Evolutionary conservation across 2,329 filamentous ascomycete species (phyloP), one percentile per base, ranked within the genome.

Genomic region (Cytospora mali): DNA sequence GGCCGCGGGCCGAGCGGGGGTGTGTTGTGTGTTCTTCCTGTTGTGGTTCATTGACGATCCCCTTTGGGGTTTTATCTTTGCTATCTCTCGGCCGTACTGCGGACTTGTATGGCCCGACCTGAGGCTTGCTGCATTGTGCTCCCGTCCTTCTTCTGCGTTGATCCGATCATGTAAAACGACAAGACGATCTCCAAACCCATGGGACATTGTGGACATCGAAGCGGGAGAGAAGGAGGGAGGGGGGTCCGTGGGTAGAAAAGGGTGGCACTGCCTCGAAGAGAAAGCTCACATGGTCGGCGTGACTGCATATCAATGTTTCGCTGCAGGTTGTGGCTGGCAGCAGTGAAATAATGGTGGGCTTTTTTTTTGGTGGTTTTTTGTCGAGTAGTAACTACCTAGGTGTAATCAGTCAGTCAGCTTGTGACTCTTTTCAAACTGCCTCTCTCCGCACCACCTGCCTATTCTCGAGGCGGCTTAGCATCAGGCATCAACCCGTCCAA

Each of bases 241-340:
- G n/a, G n/a, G n/a, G n/a, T n/a, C n/a, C n/a, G n/a, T n/a, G n/a
- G n/a, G n/a, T n/a, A n/a, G n/a, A n/a, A n/a, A n/a, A 6, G 7
- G 57, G 57, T 53, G 25, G 16, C 25, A 59, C 56, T 3, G 33
- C 57, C 33, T 53, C 48, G 57, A 59, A 46, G 31, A 21, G 31
- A 21, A 25, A 59, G 33, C 33, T 59, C 57, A 59, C 49, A 53
- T 59, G 57, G 57, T 49, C 57, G 25, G 10, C 48, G 39, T 23
- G 56, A 21, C 49, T n/a, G 25, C 51, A 50, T 42, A 42, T 25
- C 4, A 10, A 16, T 50, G 23, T 50, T 28, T 46, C 39, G 39
- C n/a, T 42, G 39, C 39, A 18, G 35, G n/a, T 16, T 18, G 35
- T 39, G 35, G 29, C 29, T 31, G 29, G 9, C 13, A 11, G 29